These are phyloP conservation scores for Leishmania guyanensis DNA, from an alignment of 208 protist genomes.

Conservation along the genomic window DNA sequence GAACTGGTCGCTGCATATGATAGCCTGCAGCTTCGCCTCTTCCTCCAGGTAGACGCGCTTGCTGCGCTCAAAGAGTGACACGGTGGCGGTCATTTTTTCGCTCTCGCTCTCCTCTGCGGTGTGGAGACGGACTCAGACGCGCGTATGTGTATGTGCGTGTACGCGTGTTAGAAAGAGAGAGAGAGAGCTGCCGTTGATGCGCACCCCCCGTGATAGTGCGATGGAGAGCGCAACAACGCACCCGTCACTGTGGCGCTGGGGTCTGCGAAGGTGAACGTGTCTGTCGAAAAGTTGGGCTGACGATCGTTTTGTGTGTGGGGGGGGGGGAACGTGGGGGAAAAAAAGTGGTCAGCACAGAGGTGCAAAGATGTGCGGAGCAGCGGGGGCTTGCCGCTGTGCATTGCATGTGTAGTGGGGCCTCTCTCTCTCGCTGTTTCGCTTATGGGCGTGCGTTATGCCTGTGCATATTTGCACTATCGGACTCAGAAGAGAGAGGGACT, in stretches of 20 bases:
- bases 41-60: constrained; percentile 85
- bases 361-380: neutral
- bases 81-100: constrained; percentile 40
- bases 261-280: neutral
- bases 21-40: constrained; percentile 74
- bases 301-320: neutral
- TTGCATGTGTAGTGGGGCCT: neutral
- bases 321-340: neutral
- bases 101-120: neutral
- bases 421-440: neutral
- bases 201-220: neutral
- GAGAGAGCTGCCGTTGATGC: neutral
- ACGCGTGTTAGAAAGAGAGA: neutral
- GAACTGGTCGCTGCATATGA: constrained; percentile 68
- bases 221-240: neutral
- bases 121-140: neutral
- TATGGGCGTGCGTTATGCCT: neutral
- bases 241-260: neutral
- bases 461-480: neutral
- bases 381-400: neutral
- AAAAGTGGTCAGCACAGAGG: neutral
- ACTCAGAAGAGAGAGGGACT: neutral
- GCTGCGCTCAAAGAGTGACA: constrained; percentile 84
- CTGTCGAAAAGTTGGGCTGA: neutral
- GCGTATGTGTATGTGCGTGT: neutral